These are phyloP conservation scores for Wickerhamomyces ciferrii DNA, from an alignment of 805 yeast genomes.

Conservation along the genomic window DNA sequence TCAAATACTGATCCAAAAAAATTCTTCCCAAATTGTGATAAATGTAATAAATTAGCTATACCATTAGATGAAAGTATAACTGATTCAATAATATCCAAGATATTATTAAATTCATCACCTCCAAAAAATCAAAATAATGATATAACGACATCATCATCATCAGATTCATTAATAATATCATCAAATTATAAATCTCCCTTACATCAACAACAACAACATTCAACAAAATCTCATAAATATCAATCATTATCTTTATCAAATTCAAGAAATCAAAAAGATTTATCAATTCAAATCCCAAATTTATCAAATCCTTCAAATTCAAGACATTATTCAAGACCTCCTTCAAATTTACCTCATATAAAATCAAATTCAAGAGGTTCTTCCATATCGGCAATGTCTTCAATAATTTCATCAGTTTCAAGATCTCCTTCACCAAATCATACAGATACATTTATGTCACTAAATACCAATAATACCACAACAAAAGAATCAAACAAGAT, in stretches of 20 bases:
- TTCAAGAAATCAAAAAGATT: conserved; percentile 19
- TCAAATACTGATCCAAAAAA: neutral
- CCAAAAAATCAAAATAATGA: neutral
- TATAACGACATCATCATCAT: neutral
- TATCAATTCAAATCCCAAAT: conserved; percentile 18
- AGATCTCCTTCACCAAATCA: conserved; percentile 18
- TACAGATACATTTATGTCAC: conserved; percentile 1
- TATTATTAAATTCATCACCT: conserved; percentile 9
- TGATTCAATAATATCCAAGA: conserved; percentile 15
- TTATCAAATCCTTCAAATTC: neutral
- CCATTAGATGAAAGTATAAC: conserved; percentile 17
- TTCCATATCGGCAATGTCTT: conserved; percentile 22
- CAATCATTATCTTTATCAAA: conserved; percentile 12
- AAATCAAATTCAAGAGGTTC: conserved; percentile 21
- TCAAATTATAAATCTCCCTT: conserved; percentile 4
- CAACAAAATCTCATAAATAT: conserved; percentile 2
- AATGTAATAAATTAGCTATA: conserved; percentile 13
- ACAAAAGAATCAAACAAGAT: conserved; percentile 2
- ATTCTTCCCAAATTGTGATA: conserved; percentile 19
- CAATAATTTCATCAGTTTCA: conserved; percentile 22
- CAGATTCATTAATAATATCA: conserved; percentile 6
- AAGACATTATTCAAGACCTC: neutral
- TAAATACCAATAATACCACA: neutral
- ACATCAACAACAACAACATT: neutral
- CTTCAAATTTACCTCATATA: neutral